phyloP scores from a whole-genome alignment of 306 rosid species.

The Oxytropis ochrocephala region DNA sequence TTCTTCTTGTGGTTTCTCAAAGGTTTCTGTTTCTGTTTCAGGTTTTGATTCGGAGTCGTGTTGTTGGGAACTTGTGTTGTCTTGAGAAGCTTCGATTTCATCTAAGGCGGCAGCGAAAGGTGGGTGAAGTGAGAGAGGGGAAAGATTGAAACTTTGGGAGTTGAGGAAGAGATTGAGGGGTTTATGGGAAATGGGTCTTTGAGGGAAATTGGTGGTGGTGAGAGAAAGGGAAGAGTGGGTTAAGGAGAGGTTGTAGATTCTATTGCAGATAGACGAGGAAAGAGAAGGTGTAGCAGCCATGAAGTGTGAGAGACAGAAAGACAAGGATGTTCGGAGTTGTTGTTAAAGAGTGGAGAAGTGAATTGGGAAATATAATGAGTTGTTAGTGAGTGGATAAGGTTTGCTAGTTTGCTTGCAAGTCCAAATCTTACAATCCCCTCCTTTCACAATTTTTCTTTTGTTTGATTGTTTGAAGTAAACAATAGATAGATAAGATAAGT shows the following conservation, averaged over 20 bases:
- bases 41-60: conserved; percentile 31
- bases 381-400: conserved; percentile 34
- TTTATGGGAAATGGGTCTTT: conserved; percentile 35
- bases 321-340: neutral
- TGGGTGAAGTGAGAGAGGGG: conserved; percentile 27
- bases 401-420: conserved; percentile 13
- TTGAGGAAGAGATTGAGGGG: conserved; percentile 39
- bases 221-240: conserved; percentile 38
- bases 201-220: conserved; percentile 33
- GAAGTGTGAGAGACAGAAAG: neutral
- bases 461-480: too few relatives aligned
- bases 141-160: conserved; percentile 29
- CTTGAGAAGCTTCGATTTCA: conserved; percentile 36
- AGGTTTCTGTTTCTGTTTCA: conserved; percentile 18
- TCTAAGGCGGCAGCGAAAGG: conserved; percentile 42
- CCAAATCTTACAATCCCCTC: neutral
- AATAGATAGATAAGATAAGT: too few relatives aligned
- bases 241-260: conserved; percentile 40
- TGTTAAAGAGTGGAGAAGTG: neutral
- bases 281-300: conserved; percentile 51
- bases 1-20: conserved; percentile 22
- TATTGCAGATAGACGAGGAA: conserved; percentile 53
- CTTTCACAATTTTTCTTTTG: neutral
- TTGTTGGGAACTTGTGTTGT: conserved; percentile 21
- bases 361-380: neutral